Percentiles rank a stretch among this genome's conserved stretches.
Evolutionary conservation across 2,329 filamentous ascomycete species (phyloP).

Genomic region (Ascochyta fabae): DNA sequence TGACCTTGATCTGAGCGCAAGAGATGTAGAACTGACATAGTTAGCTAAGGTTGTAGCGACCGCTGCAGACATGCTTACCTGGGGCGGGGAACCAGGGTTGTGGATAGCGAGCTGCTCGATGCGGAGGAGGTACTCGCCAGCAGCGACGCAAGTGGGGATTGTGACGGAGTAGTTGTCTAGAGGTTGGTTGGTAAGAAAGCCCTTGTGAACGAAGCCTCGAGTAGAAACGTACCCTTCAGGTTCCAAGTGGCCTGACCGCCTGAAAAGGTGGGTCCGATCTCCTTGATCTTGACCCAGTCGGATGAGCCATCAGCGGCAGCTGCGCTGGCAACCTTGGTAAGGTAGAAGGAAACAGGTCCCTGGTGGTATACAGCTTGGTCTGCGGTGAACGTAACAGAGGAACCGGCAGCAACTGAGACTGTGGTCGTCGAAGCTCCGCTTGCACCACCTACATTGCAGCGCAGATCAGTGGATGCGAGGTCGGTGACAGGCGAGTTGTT

Average conservation of each 20-base stretch:
- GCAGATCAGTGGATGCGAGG: constrained; percentile 39
- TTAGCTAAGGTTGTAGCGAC: not conserved
- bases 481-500: constrained; percentile 47
- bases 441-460: constrained; percentile 46
- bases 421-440: constrained; percentile 38
- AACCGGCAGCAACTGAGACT: constrained; percentile 46
- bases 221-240: constrained; percentile 34
- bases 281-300: constrained; percentile 51
- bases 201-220: not conserved
- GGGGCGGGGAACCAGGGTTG: constrained; percentile 44
- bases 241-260: constrained; percentile 45
- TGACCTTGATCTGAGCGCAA: constrained; percentile 57
- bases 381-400: constrained; percentile 43
- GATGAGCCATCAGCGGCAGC: constrained; percentile 44
- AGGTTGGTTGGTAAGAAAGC: constrained; percentile 12
- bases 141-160: constrained; percentile 51
- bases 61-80: not conserved
- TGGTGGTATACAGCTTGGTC: constrained; percentile 50
- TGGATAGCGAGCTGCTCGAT: constrained; percentile 59
- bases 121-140: constrained; percentile 57
- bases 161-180: constrained; percentile 44
- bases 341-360: constrained; percentile 47
- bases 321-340: constrained; percentile 46
- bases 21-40: constrained; percentile 40
- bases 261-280: constrained; percentile 47